Percentiles rank a stretch among this genome's conserved stretches.
phyloP scores from a whole-genome alignment of 2,329 filamentous ascomycete genomes.

The Sporothrix variecibatus region DNA sequence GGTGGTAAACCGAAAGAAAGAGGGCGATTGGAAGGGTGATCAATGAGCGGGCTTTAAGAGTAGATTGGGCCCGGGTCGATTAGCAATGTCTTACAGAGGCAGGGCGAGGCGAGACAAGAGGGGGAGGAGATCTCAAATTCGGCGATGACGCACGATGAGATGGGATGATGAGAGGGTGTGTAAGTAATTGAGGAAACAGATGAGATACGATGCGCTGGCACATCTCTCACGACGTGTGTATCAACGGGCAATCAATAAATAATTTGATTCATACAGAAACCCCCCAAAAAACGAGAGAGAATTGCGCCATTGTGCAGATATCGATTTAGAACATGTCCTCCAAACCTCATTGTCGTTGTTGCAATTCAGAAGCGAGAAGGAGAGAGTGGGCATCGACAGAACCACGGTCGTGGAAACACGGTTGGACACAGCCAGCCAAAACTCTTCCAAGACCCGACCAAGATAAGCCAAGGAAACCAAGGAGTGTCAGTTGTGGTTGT shows the following conservation, averaged over 20 bases:
- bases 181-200: not conserved
- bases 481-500: not conserved
- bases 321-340: not conserved
- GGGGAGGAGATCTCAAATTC: not conserved
- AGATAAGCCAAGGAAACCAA: not conserved
- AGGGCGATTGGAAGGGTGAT: not conserved
- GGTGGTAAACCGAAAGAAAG: not conserved
- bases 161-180: not conserved
- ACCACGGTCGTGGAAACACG: not conserved
- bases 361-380: not conserved
- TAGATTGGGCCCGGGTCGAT: not conserved
- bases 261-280: not conserved
- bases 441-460: not conserved
- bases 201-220: not conserved
- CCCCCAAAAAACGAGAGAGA: not conserved
- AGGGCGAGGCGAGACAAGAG: not conserved
- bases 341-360: too few species aligned
- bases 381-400: not conserved
- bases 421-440: constrained; percentile 5
- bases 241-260: not conserved
- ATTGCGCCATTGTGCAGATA: not conserved
- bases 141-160: not conserved
- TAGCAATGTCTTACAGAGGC: not conserved
- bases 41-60: too few species aligned
- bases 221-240: not conserved